phyloP scores from a whole-genome alignment of 2,329 filamentous ascomycete genomes.

The Fusarium sp. region DNA sequence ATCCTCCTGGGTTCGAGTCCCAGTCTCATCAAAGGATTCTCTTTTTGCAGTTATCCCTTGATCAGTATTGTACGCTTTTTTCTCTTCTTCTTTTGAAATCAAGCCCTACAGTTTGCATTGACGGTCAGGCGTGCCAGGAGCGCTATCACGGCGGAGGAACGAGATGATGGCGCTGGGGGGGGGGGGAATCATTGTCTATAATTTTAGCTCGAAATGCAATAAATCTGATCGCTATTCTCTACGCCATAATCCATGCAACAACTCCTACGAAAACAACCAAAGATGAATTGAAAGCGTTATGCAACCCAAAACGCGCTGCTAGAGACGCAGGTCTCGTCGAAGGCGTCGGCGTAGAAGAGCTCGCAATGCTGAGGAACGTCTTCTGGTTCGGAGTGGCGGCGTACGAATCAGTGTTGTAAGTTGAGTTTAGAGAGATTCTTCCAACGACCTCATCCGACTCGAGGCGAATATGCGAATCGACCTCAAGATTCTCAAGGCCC shows the following conservation, averaged over 20 bases:
- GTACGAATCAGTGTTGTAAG: slow-evolving; percentile 66
- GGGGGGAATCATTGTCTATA: neutral
- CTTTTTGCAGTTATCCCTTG: neutral
- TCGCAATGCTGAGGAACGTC: slow-evolving; percentile 27
- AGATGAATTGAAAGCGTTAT: neutral
- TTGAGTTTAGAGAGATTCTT: slow-evolving; percentile 63
- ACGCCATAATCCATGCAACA: neutral
- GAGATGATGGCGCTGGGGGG: neutral
- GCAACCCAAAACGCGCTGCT: neutral
- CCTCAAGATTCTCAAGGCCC: slow-evolving; percentile 48
- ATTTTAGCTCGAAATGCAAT: neutral
- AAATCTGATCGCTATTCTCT: neutral
- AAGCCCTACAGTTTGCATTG: rapidly evolving
- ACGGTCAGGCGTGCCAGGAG: rapidly evolving
- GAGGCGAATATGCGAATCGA: slow-evolving; percentile 68
- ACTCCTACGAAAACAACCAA: neutral
- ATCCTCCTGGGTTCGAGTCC: slow-evolving; percentile 30
- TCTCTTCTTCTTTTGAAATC: rapidly evolving
- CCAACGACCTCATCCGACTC: slow-evolving; percentile 63
- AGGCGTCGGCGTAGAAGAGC: neutral
- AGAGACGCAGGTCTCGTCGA: neutral
- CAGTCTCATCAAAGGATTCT: slow-evolving; percentile 14
- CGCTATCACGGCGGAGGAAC: neutral
- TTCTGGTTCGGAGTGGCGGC: slow-evolving; percentile 51
- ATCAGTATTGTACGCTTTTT: neutral